phyloP scores from a whole-genome alignment of 2,329 filamentous ascomycete genomes.

The Calonectria hawksworthii region DNA sequence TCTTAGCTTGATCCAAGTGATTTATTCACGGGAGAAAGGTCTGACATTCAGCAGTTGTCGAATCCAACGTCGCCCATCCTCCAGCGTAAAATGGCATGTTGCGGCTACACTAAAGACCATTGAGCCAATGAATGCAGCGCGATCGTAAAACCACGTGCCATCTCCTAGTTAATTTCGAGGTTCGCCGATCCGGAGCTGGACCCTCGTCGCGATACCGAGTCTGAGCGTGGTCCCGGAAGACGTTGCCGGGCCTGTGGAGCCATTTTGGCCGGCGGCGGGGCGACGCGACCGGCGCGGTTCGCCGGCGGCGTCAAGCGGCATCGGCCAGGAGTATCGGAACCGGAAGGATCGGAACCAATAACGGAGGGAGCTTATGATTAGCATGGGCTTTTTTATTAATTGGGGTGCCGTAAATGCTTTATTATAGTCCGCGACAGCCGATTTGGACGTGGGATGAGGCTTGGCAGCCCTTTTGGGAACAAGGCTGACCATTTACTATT shows the following conservation, averaged over 20 bases:
- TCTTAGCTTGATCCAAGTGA: too few relatives aligned
- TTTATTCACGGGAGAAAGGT: too few relatives aligned
- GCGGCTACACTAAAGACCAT: neutral
- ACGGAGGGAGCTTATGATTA: neutral
- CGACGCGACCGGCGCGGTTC: conserved; percentile 13
- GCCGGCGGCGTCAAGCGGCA: conserved; percentile 23
- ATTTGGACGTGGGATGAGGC: neutral
- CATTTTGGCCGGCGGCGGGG: conserved; percentile 23
- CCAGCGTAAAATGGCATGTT: neutral
- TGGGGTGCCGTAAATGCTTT: too few relatives aligned
- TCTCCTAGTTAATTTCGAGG: neutral
- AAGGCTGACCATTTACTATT: neutral
- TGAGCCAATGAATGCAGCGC: neutral
- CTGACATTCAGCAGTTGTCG: neutral
- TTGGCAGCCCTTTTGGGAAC: neutral
- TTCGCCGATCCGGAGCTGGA: neutral
- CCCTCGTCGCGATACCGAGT: neutral
- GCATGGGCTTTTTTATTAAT: neutral
- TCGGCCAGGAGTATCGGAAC: neutral
- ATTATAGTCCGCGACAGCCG: too few relatives aligned
- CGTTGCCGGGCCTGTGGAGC: conserved; percentile 11
- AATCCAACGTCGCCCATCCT: neutral
- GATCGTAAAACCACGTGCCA: neutral
- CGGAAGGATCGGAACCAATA: conserved; percentile 11
- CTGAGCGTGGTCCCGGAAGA: neutral